A percentile compares a stretch with the other conserved stretches of the same genome.
Conservation (phyloP, 805 yeast genomes). For the Pichia californica region DNA sequence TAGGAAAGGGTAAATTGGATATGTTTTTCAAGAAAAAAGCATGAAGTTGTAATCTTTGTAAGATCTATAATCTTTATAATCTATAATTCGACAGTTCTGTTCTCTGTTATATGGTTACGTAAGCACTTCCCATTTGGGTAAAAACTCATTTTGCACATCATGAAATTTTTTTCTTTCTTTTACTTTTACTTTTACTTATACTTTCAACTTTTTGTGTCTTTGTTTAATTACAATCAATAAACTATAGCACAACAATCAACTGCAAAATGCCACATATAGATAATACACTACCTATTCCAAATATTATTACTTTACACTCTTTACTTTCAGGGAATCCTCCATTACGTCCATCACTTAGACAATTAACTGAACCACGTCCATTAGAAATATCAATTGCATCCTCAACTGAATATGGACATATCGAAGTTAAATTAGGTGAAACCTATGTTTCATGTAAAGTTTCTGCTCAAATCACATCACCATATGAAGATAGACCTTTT, state of each 20-base stretch:
- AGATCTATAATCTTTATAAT: too few species aligned
- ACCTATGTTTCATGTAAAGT: slow-evolving; percentile 69
- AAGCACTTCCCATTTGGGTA: background rate
- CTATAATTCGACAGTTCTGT: too few species aligned
- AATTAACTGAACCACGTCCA: slow-evolving; percentile 10
- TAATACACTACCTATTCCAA: slow-evolving; percentile 10
- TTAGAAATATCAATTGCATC: slow-evolving; percentile 42
- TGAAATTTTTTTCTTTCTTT: slow-evolving; percentile 1
- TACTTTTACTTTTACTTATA: too few species aligned
- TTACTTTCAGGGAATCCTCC: slow-evolving; percentile 10
- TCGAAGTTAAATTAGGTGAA: slow-evolving; percentile 68
- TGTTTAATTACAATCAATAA: too few species aligned
- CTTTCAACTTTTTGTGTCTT: too few species aligned
- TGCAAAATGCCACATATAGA: slow-evolving; percentile 10
- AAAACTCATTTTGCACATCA: background rate
- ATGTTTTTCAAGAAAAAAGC: slow-evolving; percentile 47
- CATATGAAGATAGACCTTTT: slow-evolving; percentile 86
- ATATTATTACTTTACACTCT: slow-evolving; percentile 8
- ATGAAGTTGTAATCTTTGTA: too few species aligned
- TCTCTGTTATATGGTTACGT: background rate
- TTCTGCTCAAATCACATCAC: slow-evolving; percentile 68
- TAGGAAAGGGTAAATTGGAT: slow-evolving; percentile 61
- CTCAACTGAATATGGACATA: slow-evolving; percentile 58
- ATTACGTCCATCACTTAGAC: slow-evolving; percentile 12
- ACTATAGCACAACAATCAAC: too few species aligned